Conservation (phyloP, 139 green algal genomes). For the Haematococcus lacustris region DNA sequence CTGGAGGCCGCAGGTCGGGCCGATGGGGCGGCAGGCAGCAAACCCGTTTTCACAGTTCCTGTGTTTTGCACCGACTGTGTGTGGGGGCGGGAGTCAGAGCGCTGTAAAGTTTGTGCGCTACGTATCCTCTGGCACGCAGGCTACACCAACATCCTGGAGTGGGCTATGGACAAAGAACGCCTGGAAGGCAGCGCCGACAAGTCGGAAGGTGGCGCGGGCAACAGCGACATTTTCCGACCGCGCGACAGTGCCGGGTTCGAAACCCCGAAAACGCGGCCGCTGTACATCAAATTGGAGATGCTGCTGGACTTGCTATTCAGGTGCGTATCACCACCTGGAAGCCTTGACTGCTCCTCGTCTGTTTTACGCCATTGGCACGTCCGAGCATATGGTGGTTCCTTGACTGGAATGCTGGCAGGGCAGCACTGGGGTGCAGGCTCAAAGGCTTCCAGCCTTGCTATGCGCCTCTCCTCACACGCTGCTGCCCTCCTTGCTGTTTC, state of each 20-base stretch:
- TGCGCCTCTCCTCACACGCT: background rate
- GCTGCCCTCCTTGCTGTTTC: background rate
- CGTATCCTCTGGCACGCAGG: constrained; percentile 4
- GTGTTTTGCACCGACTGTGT: no score
- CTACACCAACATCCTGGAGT: constrained; percentile 60
- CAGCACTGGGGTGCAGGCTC: no score
- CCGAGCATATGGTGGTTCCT: no score
- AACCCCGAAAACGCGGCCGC: constrained; percentile 39
- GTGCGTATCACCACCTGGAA: no score
- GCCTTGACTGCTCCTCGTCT: no score
- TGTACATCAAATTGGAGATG: constrained; percentile 65
- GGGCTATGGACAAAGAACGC: constrained; percentile 54
- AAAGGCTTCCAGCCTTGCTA: no score
- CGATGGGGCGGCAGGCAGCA: background rate
- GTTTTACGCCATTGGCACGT: no score
- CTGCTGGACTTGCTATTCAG: constrained; percentile 66
- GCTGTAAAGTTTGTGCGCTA: no score
- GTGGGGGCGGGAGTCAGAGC: no score
- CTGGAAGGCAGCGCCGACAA: constrained; percentile 26
- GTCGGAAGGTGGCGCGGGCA: background rate
- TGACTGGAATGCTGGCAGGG: no score
- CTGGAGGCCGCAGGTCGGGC: constrained; percentile 26
- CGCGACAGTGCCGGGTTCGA: constrained; percentile 22
- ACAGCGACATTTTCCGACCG: constrained; percentile 29
- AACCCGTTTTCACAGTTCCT: no score